Conservation (phyloP, 176 grass and related monocot species). For the Oryza meyeriana region DNA sequence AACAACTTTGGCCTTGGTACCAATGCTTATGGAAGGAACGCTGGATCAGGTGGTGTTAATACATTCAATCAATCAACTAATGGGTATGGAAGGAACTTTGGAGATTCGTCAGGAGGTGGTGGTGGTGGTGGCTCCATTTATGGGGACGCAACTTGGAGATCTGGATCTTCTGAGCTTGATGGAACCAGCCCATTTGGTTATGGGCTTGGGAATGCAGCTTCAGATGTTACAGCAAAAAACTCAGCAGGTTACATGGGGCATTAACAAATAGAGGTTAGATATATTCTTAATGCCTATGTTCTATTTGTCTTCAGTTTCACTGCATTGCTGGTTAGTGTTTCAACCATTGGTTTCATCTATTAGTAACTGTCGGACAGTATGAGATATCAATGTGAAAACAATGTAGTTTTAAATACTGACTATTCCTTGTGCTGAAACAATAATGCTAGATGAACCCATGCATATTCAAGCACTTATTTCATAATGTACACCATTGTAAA, state of each 20-base stretch:
- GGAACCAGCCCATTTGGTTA: conserved; percentile 72
- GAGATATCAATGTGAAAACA: conserved; percentile 5
- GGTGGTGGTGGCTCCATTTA: conserved; percentile 57
- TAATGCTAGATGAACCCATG: neutral
- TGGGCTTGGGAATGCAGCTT: conserved; percentile 54
- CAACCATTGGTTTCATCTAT: conserved; percentile 2
- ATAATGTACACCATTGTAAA: neutral
- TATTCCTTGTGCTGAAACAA: neutral
- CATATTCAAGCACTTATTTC: neutral
- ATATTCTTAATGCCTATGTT: conserved; percentile 9
- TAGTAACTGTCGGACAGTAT: neutral
- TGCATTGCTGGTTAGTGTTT: neutral
- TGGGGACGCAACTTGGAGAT: conserved; percentile 73
- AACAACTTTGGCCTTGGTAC: conserved; percentile 56
- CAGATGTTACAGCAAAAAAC: conserved; percentile 59
- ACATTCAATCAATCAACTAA: conserved; percentile 58
- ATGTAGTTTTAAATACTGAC: conserved; percentile 1
- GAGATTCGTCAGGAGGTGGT: conserved; percentile 54
- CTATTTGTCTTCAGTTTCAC: neutral
- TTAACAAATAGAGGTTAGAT: conserved; percentile 76
- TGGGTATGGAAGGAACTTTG: conserved; percentile 67
- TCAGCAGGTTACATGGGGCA: conserved; percentile 63
- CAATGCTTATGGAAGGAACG: conserved; percentile 60
- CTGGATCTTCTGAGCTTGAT: conserved; percentile 69
- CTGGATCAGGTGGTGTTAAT: conserved; percentile 50